phyloP scores from a whole-genome alignment of 2,329 filamentous ascomycete genomes.

The Xylariaceae sp. region DNA sequence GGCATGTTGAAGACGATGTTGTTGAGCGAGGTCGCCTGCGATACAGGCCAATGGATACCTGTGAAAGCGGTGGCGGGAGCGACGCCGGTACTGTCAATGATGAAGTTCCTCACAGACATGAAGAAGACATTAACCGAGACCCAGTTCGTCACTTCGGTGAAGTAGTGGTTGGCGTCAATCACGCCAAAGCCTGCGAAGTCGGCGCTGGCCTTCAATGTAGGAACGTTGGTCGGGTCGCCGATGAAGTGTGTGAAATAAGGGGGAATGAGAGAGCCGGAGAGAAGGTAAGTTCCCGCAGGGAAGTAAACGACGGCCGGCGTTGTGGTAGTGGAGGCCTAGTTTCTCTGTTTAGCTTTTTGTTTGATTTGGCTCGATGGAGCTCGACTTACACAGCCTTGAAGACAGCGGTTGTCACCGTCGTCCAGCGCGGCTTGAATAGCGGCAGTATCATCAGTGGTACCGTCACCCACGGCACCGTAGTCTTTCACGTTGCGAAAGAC shows the following conservation, averaged over 20 bases:
- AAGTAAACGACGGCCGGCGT: constrained; percentile 43
- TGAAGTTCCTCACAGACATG: constrained; percentile 61
- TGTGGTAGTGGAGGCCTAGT: constrained; percentile 36
- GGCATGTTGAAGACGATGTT: constrained; percentile 48
- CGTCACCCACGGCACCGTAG: constrained; percentile 44
- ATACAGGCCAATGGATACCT: constrained; percentile 62
- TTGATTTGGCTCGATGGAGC: neutral
- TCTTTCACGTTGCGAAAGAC: constrained; percentile 47
- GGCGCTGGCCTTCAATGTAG: constrained; percentile 49
- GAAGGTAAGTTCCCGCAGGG: constrained; percentile 49
- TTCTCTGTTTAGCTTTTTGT: constrained; percentile 2
- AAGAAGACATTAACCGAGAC: constrained; percentile 59
- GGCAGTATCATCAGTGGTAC: constrained; percentile 42
- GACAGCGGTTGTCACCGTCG: constrained; percentile 37
- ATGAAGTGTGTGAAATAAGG: constrained; percentile 63
- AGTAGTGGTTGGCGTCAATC: constrained; percentile 55
- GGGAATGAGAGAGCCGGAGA: constrained; percentile 54
- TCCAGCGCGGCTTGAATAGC: constrained; percentile 44
- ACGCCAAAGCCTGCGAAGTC: constrained; percentile 53
- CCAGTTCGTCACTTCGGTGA: constrained; percentile 35
- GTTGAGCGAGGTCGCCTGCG: constrained; percentile 52
- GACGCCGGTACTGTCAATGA: constrained; percentile 49
- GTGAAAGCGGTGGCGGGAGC: constrained; percentile 28
- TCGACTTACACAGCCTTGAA: constrained; percentile 37
- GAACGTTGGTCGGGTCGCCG: constrained; percentile 54